Evolutionary conservation across 306 rosid genomes (phyloP).

Genomic region (Malus orientalis): DNA sequence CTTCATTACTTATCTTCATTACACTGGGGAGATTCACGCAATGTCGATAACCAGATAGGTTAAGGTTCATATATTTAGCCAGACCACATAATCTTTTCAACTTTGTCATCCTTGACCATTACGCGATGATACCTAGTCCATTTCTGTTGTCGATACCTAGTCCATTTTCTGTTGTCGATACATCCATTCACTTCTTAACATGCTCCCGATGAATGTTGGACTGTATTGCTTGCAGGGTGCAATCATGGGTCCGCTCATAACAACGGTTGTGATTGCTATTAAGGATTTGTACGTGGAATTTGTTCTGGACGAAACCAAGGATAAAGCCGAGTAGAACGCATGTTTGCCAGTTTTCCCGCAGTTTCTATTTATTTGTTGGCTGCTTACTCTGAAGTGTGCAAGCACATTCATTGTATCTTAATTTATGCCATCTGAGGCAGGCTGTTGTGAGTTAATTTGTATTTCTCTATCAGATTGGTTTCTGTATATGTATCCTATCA

Average conservation of each 20-base stretch:
- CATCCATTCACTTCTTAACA: neutral
- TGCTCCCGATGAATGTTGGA: neutral
- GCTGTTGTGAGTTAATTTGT: neutral
- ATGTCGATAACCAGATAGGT: too few species aligned
- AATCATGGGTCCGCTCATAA: slow-evolving; percentile 94
- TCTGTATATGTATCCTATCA: neutral
- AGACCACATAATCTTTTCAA: neutral
- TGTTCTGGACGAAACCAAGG: slow-evolving; percentile 58
- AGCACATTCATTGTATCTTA: slow-evolving; percentile 22
- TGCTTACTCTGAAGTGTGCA: slow-evolving; percentile 5
- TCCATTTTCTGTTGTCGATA: neutral
- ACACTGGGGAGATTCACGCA: neutral
- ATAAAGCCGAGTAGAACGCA: slow-evolving; percentile 27
- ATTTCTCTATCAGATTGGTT: neutral
- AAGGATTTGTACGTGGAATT: slow-evolving; percentile 87
- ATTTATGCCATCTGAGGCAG: neutral
- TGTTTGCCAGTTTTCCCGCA: neutral
- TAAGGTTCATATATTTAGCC: neutral
- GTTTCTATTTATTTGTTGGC: slow-evolving; percentile 18
- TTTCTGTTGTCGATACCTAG: neutral
- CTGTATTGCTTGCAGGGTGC: slow-evolving; percentile 59
- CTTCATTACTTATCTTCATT: neutral
- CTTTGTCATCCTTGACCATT: neutral
- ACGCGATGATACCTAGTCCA: neutral
- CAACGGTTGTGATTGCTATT: slow-evolving; percentile 86